Percentiles rank a stretch among this genome's conserved stretches.
phyloP scores from a whole-genome alignment of 73 alveolate species.

The Blepharisma stoltei region DNA sequence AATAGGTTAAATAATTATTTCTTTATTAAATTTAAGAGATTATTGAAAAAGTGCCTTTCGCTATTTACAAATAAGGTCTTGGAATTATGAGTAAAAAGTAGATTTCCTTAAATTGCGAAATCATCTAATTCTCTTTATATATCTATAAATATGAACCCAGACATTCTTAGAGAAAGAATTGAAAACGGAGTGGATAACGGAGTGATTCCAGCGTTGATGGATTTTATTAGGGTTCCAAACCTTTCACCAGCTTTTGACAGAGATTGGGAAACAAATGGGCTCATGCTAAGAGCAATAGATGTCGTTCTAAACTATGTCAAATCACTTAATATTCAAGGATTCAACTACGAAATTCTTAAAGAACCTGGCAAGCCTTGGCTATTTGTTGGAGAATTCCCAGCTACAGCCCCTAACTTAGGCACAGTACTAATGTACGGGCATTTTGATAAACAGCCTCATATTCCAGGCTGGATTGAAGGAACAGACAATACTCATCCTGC shows the following conservation, averaged over 20 bases:
- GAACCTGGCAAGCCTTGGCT: constrained; percentile 74
- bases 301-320: constrained; percentile 49
- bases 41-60: too few species aligned
- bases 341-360: constrained; percentile 42
- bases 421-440: constrained; percentile 71
- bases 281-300: constrained; percentile 40
- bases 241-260: constrained; percentile 57
- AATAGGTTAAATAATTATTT: too few species aligned
- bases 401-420: constrained; percentile 48
- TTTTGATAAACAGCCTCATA: constrained; percentile 72
- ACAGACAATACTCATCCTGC: constrained; percentile 63
- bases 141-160: too few species aligned
- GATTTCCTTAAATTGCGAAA: too few species aligned
- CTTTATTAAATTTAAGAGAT: too few species aligned
- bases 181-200: constrained; percentile 5
- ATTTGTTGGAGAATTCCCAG: constrained; percentile 51
- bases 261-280: constrained; percentile 59
- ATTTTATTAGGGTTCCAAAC: constrained; percentile 56
- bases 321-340: constrained; percentile 57
- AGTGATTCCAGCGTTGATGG: constrained; percentile 53
- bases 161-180: background rate
- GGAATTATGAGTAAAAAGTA: too few species aligned
- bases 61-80: too few species aligned
- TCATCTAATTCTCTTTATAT: too few species aligned
- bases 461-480: constrained; percentile 80